Evolutionary conservation across 2,329 filamentous ascomycete species (phyloP).

Genomic region (Fusarium newnesense): DNA sequence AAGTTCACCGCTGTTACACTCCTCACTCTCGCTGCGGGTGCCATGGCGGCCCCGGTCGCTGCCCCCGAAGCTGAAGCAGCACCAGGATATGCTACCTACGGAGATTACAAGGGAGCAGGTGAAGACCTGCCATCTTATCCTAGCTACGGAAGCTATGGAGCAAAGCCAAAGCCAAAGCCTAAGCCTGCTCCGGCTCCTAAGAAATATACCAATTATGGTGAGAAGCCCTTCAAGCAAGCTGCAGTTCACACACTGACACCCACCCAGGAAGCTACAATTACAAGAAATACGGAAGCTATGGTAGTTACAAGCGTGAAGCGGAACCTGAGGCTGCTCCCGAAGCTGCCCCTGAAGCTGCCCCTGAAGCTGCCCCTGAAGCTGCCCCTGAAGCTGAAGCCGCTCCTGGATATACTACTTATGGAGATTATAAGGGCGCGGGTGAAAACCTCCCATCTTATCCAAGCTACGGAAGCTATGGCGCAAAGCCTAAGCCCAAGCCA

Average conservation of each 20-base stretch:
- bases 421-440: not conserved
- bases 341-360: not conserved
- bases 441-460: not conserved
- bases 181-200: conserved; percentile 8
- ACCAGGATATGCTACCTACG: not conserved
- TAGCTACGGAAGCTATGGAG: not conserved
- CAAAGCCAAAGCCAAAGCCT: conserved; percentile 3
- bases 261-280: conserved; percentile 12
- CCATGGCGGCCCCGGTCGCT: conserved; percentile 39
- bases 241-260: not conserved
- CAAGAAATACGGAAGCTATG: conserved; percentile 25
- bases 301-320: conserved; percentile 17
- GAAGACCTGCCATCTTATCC: not conserved
- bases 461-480: not conserved
- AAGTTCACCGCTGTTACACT: conserved; percentile 44
- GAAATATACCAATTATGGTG: conserved; percentile 19
- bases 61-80: conserved; percentile 19
- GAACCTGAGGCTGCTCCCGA: not conserved
- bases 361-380: not conserved
- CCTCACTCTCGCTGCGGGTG: conserved; percentile 39
- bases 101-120: not conserved
- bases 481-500: conserved; percentile 3
- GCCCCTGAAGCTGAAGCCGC: not conserved
- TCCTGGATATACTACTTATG: not conserved
- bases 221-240: not conserved